phyloP scores from a whole-genome alignment of 176 grass and related monocot genomes.

The Zea luxurians region DNA sequence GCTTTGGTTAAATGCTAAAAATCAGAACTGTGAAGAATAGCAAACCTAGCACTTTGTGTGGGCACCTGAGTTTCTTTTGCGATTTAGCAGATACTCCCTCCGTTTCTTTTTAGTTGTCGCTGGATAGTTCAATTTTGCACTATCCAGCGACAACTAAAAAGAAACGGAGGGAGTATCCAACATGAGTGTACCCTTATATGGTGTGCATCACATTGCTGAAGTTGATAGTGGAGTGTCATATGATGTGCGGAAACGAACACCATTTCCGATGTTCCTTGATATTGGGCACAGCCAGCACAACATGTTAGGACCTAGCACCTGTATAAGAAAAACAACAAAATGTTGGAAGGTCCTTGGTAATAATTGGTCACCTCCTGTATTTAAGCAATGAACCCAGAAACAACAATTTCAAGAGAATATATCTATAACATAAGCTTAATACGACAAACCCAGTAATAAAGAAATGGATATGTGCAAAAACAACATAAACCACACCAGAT shows the following conservation, averaged over 20 bases:
- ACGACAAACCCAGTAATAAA: background rate
- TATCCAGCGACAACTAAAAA: too few species aligned
- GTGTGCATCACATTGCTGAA: conserved; percentile 42
- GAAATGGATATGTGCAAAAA: conserved; percentile 21
- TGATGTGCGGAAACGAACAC: conserved; percentile 73
- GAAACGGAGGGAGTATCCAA: background rate
- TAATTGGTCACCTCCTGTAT: conserved; percentile 2
- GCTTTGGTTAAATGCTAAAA: background rate
- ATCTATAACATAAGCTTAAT: background rate
- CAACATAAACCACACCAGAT: conserved; percentile 1
- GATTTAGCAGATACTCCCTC: conserved; percentile 6
- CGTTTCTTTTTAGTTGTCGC: too few species aligned
- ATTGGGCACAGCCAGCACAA: conserved; percentile 72
- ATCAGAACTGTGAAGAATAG: conserved; percentile 1
- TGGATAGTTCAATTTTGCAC: too few species aligned
- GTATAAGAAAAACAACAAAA: conserved; percentile 24
- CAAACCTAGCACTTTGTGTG: background rate
- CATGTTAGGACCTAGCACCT: conserved; percentile 77
- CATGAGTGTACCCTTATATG: conserved; percentile 8
- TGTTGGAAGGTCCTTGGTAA: background rate
- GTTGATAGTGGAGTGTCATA: conserved; percentile 64
- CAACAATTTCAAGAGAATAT: conserved; percentile 11
- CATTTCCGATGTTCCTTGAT: conserved; percentile 58
- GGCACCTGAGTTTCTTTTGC: conserved; percentile 20
- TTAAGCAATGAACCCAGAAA: conserved; percentile 16